Conservation (phyloP, 495 filamentous ascomycete genomes). For the Staphylotrichum longicolle region DNA sequence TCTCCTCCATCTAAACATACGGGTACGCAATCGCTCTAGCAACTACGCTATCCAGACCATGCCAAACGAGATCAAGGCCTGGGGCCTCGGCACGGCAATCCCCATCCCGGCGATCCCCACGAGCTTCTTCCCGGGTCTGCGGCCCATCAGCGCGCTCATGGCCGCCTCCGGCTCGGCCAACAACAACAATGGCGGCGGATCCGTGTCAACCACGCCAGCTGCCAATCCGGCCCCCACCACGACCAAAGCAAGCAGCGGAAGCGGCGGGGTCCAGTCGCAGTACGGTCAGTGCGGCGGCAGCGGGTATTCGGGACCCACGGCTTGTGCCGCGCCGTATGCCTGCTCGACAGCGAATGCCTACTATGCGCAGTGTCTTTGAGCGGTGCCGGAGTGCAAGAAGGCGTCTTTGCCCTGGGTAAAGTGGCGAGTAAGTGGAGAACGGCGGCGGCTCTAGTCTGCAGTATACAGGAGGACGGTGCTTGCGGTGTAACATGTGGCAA, state of each 20-base stretch:
- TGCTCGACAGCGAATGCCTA: background rate
- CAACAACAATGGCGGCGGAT: background rate
- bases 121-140: background rate
- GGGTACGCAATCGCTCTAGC: background rate
- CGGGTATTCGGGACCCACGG: slow-evolving; percentile 1
- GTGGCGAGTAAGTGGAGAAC: no score
- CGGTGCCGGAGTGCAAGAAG: no score
- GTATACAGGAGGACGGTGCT: no score
- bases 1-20: no score
- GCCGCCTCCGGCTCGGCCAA: background rate
- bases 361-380: background rate
- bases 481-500: no score
- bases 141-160: background rate
- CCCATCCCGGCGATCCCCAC: slow-evolving; percentile 1
- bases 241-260: background rate
- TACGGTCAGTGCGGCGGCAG: background rate
- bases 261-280: background rate
- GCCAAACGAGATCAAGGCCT: background rate
- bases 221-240: background rate
- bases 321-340: background rate
- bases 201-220: background rate
- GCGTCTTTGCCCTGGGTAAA: no score
- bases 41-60: background rate
- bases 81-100: background rate
- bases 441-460: no score